phyloP scores from a whole-genome alignment of 2,329 filamentous ascomycete species.

The Cercospora zeae-maydis region DNA sequence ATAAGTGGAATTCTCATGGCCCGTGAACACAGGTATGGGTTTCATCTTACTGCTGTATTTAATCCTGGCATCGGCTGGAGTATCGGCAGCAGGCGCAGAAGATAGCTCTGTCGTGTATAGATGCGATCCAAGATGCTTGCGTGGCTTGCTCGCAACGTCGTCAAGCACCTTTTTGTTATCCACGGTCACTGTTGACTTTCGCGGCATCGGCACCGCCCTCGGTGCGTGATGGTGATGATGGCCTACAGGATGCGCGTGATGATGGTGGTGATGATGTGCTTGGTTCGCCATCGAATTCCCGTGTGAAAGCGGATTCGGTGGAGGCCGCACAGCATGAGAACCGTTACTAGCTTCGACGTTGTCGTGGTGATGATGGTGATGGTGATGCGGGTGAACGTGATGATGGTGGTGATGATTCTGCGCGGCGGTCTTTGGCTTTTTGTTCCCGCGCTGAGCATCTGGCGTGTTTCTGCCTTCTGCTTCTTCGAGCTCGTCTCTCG shows the following conservation, averaged over 20 bases:
- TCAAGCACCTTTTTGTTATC: slow-evolving; percentile 68
- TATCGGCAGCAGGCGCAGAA: slow-evolving; percentile 37
- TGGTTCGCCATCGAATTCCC: slow-evolving; percentile 29
- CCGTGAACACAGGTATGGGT: slow-evolving; percentile 71
- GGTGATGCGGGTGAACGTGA: slow-evolving; percentile 50
- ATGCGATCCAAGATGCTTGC: slow-evolving; percentile 78
- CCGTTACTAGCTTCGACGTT: slow-evolving; percentile 9
- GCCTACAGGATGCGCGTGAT: slow-evolving; percentile 37
- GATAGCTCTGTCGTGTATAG: slow-evolving; percentile 70
- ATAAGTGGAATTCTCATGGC: slow-evolving; percentile 82
- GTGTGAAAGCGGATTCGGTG: slow-evolving; percentile 32
- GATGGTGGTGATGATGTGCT: slow-evolving; percentile 33
- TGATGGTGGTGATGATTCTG: slow-evolving; percentile 55
- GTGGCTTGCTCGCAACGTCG: slow-evolving; percentile 65
- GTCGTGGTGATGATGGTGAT: slow-evolving; percentile 35
- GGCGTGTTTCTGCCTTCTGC: slow-evolving; percentile 47
- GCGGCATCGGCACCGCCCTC: slow-evolving; percentile 41
- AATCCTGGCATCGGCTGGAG: slow-evolving; percentile 50
- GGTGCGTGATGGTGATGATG: slow-evolving; percentile 40
- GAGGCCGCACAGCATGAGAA: slow-evolving; percentile 28
- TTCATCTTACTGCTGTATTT: slow-evolving; percentile 60
- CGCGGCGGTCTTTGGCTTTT: slow-evolving; percentile 53
- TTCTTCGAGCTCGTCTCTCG: slow-evolving; percentile 70
- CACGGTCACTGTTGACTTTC: slow-evolving; percentile 64
- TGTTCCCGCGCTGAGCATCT: slow-evolving; percentile 57